Conservation (phyloP, 2,329 filamentous ascomycete genomes). For the Apiospora koreana region DNA sequence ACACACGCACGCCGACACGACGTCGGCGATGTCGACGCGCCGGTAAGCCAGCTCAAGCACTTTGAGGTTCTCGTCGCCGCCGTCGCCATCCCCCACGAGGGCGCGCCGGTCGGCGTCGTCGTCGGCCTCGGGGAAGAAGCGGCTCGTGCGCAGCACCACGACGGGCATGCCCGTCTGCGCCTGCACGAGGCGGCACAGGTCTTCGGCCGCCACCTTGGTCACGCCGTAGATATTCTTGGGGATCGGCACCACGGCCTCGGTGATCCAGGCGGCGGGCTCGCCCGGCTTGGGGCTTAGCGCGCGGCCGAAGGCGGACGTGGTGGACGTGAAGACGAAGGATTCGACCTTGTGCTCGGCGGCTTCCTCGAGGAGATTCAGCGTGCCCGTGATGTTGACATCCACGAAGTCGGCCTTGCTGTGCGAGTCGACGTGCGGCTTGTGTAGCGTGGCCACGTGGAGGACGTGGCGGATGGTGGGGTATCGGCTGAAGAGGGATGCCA, state of each 20-base stretch:
- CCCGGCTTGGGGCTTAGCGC: slow-evolving; percentile 39
- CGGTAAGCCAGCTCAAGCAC: slow-evolving; percentile 49
- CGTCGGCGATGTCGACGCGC: slow-evolving; percentile 44
- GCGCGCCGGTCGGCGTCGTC: slow-evolving; percentile 43
- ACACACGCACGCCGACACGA: slow-evolving; percentile 42
- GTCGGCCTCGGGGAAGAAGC: slow-evolving; percentile 51
- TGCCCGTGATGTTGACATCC: slow-evolving; percentile 46
- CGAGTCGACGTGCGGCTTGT: slow-evolving; percentile 48
- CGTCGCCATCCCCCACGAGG: slow-evolving; percentile 34
- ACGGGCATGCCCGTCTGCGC: slow-evolving; percentile 40
- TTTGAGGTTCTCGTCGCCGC: slow-evolving; percentile 39
- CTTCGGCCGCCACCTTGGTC: slow-evolving; percentile 50
- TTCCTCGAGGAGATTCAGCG: slow-evolving; percentile 42
- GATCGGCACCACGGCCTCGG: slow-evolving; percentile 39
- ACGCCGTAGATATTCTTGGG: slow-evolving; percentile 52
- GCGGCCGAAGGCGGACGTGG: slow-evolving; percentile 46
- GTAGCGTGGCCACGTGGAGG: slow-evolving; percentile 47
- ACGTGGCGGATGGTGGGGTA: slow-evolving; percentile 39
- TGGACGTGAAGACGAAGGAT: slow-evolving; percentile 47
- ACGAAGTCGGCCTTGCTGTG: slow-evolving; percentile 46
- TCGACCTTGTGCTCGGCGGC: slow-evolving; percentile 31
- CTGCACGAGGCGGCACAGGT: slow-evolving; percentile 45
- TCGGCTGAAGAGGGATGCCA: slow-evolving; percentile 32
- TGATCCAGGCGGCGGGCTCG: slow-evolving; percentile 44
- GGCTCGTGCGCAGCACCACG: slow-evolving; percentile 45